Evolutionary conservation across 2,329 filamentous ascomycete genomes (phyloP).

Genomic region (Pseudocercospora pini-densiflorae): DNA sequence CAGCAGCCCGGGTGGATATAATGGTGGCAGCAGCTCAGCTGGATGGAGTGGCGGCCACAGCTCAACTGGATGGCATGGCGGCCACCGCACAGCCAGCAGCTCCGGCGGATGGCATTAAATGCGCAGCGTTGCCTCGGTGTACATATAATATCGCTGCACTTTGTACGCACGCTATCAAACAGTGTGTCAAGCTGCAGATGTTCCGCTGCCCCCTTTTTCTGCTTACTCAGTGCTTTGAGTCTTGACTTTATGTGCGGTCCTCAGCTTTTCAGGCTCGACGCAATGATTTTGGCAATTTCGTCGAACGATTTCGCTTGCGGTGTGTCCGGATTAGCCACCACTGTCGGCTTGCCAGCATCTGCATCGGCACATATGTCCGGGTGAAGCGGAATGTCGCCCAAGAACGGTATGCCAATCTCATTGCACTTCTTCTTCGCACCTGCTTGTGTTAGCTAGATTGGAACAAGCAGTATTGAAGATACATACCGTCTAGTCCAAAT

Average conservation of each 20-base stretch:
- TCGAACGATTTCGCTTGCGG: slow-evolving; percentile 73
- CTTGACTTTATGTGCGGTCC: background rate
- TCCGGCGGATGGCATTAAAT: background rate
- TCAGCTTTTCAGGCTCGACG: slow-evolving; percentile 20
- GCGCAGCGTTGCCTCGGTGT: background rate
- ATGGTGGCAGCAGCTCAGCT: background rate
- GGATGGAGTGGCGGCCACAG: background rate
- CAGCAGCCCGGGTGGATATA: slow-evolving; percentile 7
- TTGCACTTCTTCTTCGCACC: slow-evolving; percentile 71
- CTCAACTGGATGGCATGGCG: too few relatives aligned
- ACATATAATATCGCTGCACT: background rate
- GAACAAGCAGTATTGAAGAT: background rate
- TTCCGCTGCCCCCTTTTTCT: background rate
- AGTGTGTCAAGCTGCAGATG: background rate
- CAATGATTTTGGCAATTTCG: slow-evolving; percentile 32
- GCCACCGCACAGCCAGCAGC: background rate
- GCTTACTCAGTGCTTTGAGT: background rate
- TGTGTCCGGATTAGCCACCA: slow-evolving; percentile 82
- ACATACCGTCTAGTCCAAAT: slow-evolving; percentile 42
- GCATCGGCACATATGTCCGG: slow-evolving; percentile 85
- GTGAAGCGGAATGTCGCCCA: slow-evolving; percentile 89
- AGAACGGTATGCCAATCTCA: slow-evolving; percentile 74
- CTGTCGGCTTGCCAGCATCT: slow-evolving; percentile 84
- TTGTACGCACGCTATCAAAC: background rate
- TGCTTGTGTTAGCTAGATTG: slow-evolving; percentile 40